Evolutionary conservation across 1,139 yeast species (phyloP).

Genomic region (Wickerhamomyces sp.): DNA sequence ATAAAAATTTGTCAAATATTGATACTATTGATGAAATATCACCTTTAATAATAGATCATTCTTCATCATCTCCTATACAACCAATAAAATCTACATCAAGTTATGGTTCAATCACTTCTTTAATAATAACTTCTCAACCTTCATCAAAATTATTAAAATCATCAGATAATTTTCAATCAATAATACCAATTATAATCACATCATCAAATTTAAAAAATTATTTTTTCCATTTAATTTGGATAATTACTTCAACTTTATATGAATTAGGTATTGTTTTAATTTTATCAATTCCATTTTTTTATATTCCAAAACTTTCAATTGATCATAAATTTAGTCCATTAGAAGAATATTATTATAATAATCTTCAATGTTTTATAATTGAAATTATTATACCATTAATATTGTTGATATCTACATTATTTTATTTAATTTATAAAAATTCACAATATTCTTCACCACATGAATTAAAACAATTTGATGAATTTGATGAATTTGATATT

Average conservation of each 20-base stretch:
- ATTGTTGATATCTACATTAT: background rate
- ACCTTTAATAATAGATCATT: no score
- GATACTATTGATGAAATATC: conserved; percentile 5
- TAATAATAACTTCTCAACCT: background rate
- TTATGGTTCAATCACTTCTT: conserved; percentile 3
- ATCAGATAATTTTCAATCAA: no score
- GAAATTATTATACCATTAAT: conserved; percentile 8
- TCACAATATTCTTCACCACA: background rate
- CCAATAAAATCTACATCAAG: background rate
- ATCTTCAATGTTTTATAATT: conserved; percentile 11
- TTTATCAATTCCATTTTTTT: conserved; percentile 21
- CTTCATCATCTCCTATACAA: background rate
- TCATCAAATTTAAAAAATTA: background rate
- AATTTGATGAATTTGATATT: no score
- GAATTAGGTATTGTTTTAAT: conserved; percentile 20
- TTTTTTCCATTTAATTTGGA: conserved; percentile 5
- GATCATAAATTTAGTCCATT: conserved; percentile 11
- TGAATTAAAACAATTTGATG: no score
- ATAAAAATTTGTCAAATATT: background rate
- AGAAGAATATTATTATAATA: conserved; percentile 19
- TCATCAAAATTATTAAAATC: no score
- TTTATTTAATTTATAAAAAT: background rate
- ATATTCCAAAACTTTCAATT: conserved; percentile 17
- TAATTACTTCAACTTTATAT: conserved; percentile 7
- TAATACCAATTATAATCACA: no score